Evolutionary conservation across 2,329 filamentous ascomycete species (phyloP).

Genomic region (Diaporthe destruens): DNA sequence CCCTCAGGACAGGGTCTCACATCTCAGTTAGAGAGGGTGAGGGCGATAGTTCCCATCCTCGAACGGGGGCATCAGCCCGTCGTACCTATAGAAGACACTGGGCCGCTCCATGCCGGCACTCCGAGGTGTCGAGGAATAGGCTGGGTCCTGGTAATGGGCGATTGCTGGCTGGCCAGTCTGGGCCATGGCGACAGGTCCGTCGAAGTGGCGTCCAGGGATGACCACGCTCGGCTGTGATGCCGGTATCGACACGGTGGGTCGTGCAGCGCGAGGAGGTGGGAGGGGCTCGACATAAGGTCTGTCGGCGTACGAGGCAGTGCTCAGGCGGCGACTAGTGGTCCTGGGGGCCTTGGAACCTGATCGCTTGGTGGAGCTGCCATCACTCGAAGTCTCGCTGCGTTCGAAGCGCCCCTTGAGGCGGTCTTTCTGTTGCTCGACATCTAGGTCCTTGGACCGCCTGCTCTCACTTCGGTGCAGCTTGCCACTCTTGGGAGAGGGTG

Average conservation of each 20-base stretch:
- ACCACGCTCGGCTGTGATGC: neutral
- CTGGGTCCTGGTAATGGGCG: constrained; percentile 22
- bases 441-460: constrained; percentile 45
- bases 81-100: constrained; percentile 29
- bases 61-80: constrained; percentile 1
- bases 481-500: constrained; percentile 44
- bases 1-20: neutral
- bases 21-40: constrained; percentile 31
- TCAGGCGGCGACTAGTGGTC: constrained; percentile 30
- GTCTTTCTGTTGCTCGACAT: constrained; percentile 45
- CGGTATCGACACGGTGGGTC: neutral
- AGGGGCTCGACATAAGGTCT: constrained; percentile 37
- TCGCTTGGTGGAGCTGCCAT: constrained; percentile 42
- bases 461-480: constrained; percentile 47
- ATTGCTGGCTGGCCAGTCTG: constrained; percentile 20
- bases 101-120: constrained; percentile 38
- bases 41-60: constrained; percentile 39
- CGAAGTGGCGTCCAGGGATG: constrained; percentile 22
- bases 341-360: constrained; percentile 35
- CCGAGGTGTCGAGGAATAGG: constrained; percentile 37
- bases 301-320: constrained; percentile 18
- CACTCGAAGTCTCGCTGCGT: constrained; percentile 47
- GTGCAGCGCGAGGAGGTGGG: constrained; percentile 7
- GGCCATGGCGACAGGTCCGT: constrained; percentile 32
- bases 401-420: constrained; percentile 51